A percentile compares a stretch with the other conserved stretches of the same genome.
Evolutionary conservation across 2,329 filamentous ascomycete genomes (phyloP).

Genomic region (Diaporthe batatas): DNA sequence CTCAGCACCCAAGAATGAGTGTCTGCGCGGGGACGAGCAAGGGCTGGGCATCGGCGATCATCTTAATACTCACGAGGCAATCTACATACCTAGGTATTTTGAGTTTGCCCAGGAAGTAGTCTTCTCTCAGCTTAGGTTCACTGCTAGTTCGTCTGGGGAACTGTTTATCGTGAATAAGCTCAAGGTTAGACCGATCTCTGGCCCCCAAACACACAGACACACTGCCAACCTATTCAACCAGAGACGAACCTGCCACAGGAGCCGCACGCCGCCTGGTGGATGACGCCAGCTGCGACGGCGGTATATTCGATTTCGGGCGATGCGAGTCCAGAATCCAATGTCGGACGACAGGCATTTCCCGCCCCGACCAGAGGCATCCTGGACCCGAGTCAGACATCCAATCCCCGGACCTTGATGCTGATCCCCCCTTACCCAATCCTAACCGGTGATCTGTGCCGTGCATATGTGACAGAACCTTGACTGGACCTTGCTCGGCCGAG

Average conservation of each 20-base stretch:
- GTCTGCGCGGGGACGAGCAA: background rate
- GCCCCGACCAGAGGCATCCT: slow-evolving; percentile 24
- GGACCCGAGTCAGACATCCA: slow-evolving; percentile 16
- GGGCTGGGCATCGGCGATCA: slow-evolving; percentile 7
- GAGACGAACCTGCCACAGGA: background rate
- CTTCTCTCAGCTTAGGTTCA: background rate
- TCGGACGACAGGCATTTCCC: slow-evolving; percentile 22
- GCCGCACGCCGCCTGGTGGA: slow-evolving; percentile 7
- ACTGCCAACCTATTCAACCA: background rate
- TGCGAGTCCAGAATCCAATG: background rate
- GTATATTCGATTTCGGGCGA: slow-evolving; percentile 13
- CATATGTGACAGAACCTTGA: slow-evolving; percentile 20
- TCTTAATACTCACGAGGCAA: slow-evolving; percentile 6
- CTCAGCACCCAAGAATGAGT: background rate
- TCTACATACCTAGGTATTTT: background rate
- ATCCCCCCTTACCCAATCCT: slow-evolving; percentile 18
- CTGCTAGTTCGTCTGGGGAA: background rate
- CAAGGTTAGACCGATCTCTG: background rate
- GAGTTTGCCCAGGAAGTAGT: background rate
- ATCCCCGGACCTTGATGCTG: slow-evolving; percentile 8
- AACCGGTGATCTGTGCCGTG: slow-evolving; percentile 21
- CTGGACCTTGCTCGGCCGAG: background rate
- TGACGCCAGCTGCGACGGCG: slow-evolving; percentile 23
- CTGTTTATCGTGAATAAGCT: background rate
- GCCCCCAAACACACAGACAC: too few species aligned